These are phyloP conservation scores for Hamamelis virginiana DNA, from an alignment of 164 flowering plant genomes.

Conservation along the genomic window DNA sequence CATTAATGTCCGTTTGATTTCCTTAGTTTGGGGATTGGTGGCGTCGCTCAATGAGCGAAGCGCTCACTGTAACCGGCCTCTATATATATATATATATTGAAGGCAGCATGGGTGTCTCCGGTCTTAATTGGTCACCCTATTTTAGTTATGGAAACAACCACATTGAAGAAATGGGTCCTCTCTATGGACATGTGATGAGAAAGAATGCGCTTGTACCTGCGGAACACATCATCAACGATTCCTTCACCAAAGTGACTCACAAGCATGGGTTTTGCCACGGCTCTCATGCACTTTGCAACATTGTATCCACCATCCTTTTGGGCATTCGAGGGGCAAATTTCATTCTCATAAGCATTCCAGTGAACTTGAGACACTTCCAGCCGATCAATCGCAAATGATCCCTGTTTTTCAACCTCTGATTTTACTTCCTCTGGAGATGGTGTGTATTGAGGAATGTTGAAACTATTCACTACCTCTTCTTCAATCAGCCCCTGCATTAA, in stretches of 20 bases:
- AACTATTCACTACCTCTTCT: constrained; percentile 42
- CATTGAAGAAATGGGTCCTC: constrained; percentile 31
- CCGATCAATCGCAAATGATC: constrained; percentile 39
- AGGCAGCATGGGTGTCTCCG: no score
- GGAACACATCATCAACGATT: constrained; percentile 29
- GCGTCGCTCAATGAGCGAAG: no score
- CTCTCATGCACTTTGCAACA: constrained; percentile 36
- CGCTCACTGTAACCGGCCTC: no score
- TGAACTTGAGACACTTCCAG: constrained; percentile 29
- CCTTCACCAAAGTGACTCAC: constrained; percentile 34
- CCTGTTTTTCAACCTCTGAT: constrained; percentile 35
- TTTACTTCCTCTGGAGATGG: constrained; percentile 49
- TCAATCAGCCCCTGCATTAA: constrained; percentile 48
- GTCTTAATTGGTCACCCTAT: constrained; percentile 1
- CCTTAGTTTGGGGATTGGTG: no score
- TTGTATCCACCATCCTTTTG: constrained; percentile 16
- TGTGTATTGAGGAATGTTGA: constrained; percentile 53
- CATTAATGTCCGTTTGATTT: no score
- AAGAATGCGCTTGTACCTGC: constrained; percentile 15
- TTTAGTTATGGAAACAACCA: constrained; percentile 32
- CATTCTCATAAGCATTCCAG: constrained; percentile 23
- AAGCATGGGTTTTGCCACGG: constrained; percentile 43
- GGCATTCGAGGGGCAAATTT: neutral
- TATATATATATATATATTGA: no score
- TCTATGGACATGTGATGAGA: constrained; percentile 31